Conservation (phyloP, 2,329 filamentous ascomycete genomes). For the Fusarium mangiferae region DNA sequence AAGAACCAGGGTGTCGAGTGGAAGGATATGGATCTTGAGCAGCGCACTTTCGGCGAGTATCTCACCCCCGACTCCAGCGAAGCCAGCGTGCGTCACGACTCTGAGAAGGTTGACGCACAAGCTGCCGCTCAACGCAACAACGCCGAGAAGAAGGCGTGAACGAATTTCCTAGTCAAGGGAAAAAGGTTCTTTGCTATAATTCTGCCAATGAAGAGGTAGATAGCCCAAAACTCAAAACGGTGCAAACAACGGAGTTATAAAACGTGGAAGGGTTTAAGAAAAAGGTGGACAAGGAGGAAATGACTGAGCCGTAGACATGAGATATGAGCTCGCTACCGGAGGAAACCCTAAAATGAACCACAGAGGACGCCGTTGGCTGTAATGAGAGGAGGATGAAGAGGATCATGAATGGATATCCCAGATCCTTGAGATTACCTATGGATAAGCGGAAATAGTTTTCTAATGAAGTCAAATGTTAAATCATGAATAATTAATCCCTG, state of each 20-base stretch:
- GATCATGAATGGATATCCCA: conserved; percentile 23
- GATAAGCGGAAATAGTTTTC: conserved; percentile 30
- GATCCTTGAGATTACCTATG: conserved; percentile 17
- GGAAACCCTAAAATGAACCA: conserved; percentile 22
- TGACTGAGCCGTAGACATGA: conserved; percentile 38
- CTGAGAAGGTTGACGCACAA: conserved; percentile 38
- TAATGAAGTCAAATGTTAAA: conserved; percentile 27
- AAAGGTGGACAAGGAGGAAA: conserved; percentile 44
- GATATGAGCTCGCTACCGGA: conserved; percentile 22
- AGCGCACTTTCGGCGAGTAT: conserved; percentile 54
- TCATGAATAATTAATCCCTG: background rate
- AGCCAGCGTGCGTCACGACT: conserved; percentile 42
- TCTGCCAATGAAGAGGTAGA: background rate
- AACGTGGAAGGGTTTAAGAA: conserved; percentile 25
- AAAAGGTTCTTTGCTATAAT: conserved; percentile 1
- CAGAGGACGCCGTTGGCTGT: conserved; percentile 24
- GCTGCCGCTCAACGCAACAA: conserved; percentile 7
- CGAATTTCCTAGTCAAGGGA: background rate
- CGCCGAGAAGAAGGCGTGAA: conserved; percentile 38
- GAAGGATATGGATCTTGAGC: conserved; percentile 54
- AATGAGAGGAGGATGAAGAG: conserved; percentile 15
- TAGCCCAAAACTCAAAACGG: conserved; percentile 12
- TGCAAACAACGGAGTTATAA: conserved; percentile 12
- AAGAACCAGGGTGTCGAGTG: conserved; percentile 44
- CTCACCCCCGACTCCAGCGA: conserved; percentile 45